Conservation (phyloP, 108 stramenopile genomes). For the Nitzschia putrida region DNA sequence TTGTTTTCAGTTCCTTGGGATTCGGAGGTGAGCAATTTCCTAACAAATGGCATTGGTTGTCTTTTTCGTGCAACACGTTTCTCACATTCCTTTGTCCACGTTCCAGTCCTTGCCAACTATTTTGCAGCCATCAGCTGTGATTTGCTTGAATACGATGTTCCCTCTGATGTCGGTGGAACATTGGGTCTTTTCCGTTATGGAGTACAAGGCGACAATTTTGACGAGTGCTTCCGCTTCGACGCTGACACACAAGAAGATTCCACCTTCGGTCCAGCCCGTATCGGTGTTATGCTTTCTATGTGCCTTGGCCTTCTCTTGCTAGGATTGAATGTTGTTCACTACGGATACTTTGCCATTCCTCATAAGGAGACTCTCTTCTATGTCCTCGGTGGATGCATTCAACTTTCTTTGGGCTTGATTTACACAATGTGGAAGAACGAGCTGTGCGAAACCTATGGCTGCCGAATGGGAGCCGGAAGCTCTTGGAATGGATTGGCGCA, state of each 20-base stretch:
- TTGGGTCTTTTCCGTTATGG: constrained; percentile 15
- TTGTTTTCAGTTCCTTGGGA: constrained; percentile 13
- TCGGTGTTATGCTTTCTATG: constrained; percentile 1
- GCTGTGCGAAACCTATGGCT: constrained; percentile 24
- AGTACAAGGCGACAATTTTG: background rate
- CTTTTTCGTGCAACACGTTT: background rate
- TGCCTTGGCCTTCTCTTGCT: constrained; percentile 9
- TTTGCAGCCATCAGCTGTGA: constrained; percentile 12
- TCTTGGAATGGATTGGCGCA: constrained; percentile 20
- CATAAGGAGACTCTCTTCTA: constrained; percentile 13
- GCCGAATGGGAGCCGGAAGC: constrained; percentile 12
- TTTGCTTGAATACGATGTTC: constrained; percentile 21
- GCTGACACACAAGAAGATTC: constrained; percentile 4
- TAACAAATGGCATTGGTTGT: background rate
- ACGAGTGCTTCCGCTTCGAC: constrained; percentile 5
- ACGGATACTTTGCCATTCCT: background rate
- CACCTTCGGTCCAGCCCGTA: constrained; percentile 12
- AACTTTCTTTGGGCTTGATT: constrained; percentile 14
- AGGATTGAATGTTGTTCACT: constrained; percentile 15
- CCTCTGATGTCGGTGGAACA: constrained; percentile 7
- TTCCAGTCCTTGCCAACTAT: constrained; percentile 13
- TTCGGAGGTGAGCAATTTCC: constrained; percentile 8
- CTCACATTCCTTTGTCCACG: background rate
- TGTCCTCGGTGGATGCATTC: constrained; percentile 13
- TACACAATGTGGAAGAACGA: constrained; percentile 15